These are phyloP conservation scores for Eimeria praecox DNA, from an alignment of 169 alveolate species.

Conservation along the genomic window DNA sequence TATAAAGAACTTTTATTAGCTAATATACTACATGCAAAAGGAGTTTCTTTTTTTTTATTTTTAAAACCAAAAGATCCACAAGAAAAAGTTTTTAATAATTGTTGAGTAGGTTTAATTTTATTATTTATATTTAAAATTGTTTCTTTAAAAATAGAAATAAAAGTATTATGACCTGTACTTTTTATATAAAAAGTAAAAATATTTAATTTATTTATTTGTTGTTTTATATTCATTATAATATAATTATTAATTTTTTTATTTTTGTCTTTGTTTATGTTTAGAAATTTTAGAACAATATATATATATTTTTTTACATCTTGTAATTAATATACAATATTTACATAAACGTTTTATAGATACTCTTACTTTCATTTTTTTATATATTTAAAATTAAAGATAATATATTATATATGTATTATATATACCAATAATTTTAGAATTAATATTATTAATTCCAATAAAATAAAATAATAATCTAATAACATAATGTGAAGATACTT, in stretches of 20 bases:
- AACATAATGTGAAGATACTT: neutral
- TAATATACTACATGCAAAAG: slow-evolving; percentile 33
- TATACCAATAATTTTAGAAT: slow-evolving; percentile 21
- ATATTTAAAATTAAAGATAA: slow-evolving; percentile 2
- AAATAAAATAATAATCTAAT: neutral
- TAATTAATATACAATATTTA: neutral
- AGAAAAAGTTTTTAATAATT: slow-evolving; percentile 40
- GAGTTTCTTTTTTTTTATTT: slow-evolving; percentile 48
- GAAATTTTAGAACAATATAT: slow-evolving; percentile 21
- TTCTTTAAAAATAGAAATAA: slow-evolving; percentile 41
- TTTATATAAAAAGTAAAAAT: no score
- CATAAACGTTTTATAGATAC: slow-evolving; percentile 66
- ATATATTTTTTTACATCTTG: slow-evolving; percentile 5
- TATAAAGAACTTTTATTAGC: slow-evolving; percentile 15
- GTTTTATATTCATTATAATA: neutral
- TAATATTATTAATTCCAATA: slow-evolving; percentile 19
- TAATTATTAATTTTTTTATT: slow-evolving; percentile 50
- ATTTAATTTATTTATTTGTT: no score
- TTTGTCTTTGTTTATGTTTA: slow-evolving; percentile 59
- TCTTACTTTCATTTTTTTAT: neutral
- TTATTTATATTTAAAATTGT: neutral
- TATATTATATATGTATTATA: slow-evolving; percentile 32
- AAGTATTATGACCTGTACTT: slow-evolving; percentile 16
- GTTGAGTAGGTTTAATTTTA: slow-evolving; percentile 12
- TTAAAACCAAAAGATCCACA: slow-evolving; percentile 77